Evolutionary conservation across 345 rosid species (phyloP).

Genomic region (Geranium brycei): DNA sequence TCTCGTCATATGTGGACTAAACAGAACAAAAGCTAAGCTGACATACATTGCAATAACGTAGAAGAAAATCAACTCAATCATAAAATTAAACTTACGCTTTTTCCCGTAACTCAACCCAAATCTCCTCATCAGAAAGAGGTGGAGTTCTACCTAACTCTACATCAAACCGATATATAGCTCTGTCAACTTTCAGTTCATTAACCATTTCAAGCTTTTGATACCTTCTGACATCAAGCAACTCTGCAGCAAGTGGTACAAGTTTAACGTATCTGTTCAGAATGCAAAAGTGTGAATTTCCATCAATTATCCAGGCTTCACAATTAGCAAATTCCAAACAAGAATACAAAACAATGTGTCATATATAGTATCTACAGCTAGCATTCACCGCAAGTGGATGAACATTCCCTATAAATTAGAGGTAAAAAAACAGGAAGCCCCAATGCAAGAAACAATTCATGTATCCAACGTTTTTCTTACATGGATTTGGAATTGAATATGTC

Average conservation of each 20-base stretch:
- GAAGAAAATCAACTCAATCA: constrained; percentile 1
- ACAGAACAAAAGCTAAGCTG: neutral
- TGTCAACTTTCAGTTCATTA: constrained; percentile 55
- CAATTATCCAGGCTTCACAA: neutral
- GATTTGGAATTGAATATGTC: neutral
- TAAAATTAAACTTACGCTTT: constrained; percentile 53
- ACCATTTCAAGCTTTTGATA: constrained; percentile 79
- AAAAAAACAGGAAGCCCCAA: neutral
- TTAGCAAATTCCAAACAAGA: neutral
- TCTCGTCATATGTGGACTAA: neutral
- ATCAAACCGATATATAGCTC: constrained; percentile 67
- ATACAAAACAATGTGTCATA: neutral
- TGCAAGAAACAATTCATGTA: neutral
- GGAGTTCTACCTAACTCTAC: constrained; percentile 93
- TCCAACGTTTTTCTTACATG: neutral
- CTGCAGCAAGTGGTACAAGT: constrained; percentile 90
- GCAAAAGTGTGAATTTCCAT: constrained; percentile 5
- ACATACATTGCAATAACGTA: neutral
- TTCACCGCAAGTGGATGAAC: neutral
- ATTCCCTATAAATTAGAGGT: neutral
- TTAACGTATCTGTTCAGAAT: constrained; percentile 56
- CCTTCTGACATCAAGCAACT: constrained; percentile 69
- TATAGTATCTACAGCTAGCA: neutral
- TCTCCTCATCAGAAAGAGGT: constrained; percentile 81
- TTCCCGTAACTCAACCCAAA: constrained; percentile 82